Evolutionary conservation across 805 yeast species (phyloP).

Genomic region (Pichia scutulata): DNA sequence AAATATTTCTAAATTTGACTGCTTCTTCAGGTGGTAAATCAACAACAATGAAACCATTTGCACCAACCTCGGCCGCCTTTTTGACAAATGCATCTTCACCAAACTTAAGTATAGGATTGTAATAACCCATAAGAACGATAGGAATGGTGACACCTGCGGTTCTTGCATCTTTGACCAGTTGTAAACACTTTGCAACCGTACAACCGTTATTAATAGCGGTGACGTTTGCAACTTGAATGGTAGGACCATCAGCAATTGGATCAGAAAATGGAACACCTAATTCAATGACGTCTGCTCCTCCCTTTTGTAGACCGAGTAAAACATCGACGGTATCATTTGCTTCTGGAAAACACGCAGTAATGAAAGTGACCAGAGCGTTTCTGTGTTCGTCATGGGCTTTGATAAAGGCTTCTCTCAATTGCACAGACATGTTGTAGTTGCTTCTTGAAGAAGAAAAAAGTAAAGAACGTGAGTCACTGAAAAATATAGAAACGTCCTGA

Average conservation of each 20-base stretch:
- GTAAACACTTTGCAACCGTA: conserved; percentile 60
- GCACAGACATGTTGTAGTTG: conserved; percentile 21
- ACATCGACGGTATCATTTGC: conserved; percentile 83
- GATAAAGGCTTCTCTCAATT: conserved; percentile 29
- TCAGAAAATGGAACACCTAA: conserved; percentile 95
- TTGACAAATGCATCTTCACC: conserved; percentile 80
- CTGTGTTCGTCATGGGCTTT: conserved; percentile 41
- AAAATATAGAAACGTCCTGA: not conserved
- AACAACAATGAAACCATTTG: conserved; percentile 88
- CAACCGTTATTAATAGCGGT: conserved; percentile 80
- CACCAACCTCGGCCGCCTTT: conserved; percentile 84
- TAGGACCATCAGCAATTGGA: conserved; percentile 98
- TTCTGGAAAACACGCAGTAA: conserved; percentile 92
- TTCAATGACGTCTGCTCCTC: conserved; percentile 94
- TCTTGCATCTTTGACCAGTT: conserved; percentile 70
- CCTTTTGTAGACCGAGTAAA: conserved; percentile 80
- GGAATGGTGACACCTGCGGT: conserved; percentile 80
- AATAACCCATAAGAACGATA: conserved; percentile 92
- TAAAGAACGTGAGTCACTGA: not conserved
- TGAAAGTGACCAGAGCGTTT: conserved; percentile 81
- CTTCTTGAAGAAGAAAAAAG: not conserved
- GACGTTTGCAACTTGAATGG: conserved; percentile 83
- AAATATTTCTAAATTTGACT: conserved; percentile 66
- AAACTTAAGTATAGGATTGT: conserved; percentile 83
- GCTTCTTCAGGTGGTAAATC: conserved; percentile 99